These are phyloP conservation scores for Serendipita sp. DNA, from an alignment of 768 basidiomycete species.

Conservation along the genomic window DNA sequence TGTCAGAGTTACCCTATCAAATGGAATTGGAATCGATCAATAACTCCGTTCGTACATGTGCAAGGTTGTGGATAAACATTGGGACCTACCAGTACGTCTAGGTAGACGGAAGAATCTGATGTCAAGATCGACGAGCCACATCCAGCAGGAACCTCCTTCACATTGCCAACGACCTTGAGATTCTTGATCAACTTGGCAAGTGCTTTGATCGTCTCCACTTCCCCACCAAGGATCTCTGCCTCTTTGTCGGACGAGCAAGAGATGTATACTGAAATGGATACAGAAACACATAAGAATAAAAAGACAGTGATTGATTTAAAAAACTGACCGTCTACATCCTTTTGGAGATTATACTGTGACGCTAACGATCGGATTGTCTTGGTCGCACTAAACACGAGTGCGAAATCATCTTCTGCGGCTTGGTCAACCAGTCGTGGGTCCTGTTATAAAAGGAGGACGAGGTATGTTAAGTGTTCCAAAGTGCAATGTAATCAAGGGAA, in stretches of 20 bases:
- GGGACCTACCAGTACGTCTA: constrained; percentile 58
- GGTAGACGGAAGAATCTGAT: constrained; percentile 56
- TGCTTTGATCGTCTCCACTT: constrained; percentile 57
- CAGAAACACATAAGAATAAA: neutral
- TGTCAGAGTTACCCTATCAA: constrained; percentile 1
- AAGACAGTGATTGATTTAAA: constrained; percentile 4
- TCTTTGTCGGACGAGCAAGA: constrained; percentile 50
- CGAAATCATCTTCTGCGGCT: constrained; percentile 71
- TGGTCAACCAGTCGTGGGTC: constrained; percentile 43
- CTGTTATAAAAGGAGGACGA: constrained; percentile 22
- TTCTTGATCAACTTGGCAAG: constrained; percentile 81
- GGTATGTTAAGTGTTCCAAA: neutral
- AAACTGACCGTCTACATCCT: constrained; percentile 58
- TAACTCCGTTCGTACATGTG: neutral
- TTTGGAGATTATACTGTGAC: constrained; percentile 77
- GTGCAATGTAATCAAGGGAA: neutral
- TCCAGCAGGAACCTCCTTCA: constrained; percentile 63
- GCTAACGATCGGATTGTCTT: constrained; percentile 71
- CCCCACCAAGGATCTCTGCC: constrained; percentile 50
- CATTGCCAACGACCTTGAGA: constrained; percentile 46
- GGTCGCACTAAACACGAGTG: constrained; percentile 65
- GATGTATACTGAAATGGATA: constrained; percentile 46
- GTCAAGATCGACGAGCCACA: constrained; percentile 76
- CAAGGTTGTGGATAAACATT: constrained; percentile 14
- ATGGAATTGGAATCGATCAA: neutral